These are phyloP conservation scores for Candida pseudoglaebosa DNA, from an alignment of 805 yeast genomes.

Conservation along the genomic window DNA sequence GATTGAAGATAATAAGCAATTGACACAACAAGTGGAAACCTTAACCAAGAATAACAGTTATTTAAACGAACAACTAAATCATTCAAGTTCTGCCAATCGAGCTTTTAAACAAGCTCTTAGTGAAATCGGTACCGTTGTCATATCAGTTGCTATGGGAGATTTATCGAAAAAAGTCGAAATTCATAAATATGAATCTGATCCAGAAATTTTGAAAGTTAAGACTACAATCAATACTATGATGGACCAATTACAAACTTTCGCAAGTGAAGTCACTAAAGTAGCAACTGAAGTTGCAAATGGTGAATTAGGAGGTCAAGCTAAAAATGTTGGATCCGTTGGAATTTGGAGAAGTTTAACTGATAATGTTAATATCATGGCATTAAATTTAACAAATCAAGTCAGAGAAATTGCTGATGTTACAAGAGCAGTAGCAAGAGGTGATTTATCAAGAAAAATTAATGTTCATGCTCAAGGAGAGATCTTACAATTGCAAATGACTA, in stretches of 20 bases:
- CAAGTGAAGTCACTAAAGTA: slow-evolving; percentile 76
- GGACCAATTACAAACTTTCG: slow-evolving; percentile 80
- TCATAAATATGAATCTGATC: slow-evolving; percentile 68
- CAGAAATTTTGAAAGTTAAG: slow-evolving; percentile 76
- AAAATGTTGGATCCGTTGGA: slow-evolving; percentile 79
- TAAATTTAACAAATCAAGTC: slow-evolving; percentile 64
- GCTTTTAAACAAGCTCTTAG: slow-evolving; percentile 69
- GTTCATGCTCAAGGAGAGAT: slow-evolving; percentile 93
- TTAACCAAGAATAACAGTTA: no score
- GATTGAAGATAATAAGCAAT: slow-evolving; percentile 3
- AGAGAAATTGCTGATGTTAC: slow-evolving; percentile 89
- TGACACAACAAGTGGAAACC: no score
- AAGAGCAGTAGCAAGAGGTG: slow-evolving; percentile 85
- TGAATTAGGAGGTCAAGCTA: slow-evolving; percentile 85
- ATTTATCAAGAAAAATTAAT: slow-evolving; percentile 74
- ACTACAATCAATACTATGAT: slow-evolving; percentile 83
- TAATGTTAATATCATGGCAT: slow-evolving; percentile 85
- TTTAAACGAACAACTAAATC: slow-evolving; percentile 3
- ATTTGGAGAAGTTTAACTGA: slow-evolving; percentile 83
- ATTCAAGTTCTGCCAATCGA: slow-evolving; percentile 46
- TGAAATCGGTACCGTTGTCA: slow-evolving; percentile 82
- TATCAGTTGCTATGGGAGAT: slow-evolving; percentile 87
- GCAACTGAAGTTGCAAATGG: slow-evolving; percentile 92
- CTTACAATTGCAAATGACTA: slow-evolving; percentile 77
- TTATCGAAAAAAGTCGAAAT: slow-evolving; percentile 74